Percentiles rank a stretch among this genome's conserved stretches.
These are phyloP conservation scores for Verticillium tricorpus DNA, from an alignment of 2,329 filamentous ascomycete species.

Conservation along the genomic window DNA sequence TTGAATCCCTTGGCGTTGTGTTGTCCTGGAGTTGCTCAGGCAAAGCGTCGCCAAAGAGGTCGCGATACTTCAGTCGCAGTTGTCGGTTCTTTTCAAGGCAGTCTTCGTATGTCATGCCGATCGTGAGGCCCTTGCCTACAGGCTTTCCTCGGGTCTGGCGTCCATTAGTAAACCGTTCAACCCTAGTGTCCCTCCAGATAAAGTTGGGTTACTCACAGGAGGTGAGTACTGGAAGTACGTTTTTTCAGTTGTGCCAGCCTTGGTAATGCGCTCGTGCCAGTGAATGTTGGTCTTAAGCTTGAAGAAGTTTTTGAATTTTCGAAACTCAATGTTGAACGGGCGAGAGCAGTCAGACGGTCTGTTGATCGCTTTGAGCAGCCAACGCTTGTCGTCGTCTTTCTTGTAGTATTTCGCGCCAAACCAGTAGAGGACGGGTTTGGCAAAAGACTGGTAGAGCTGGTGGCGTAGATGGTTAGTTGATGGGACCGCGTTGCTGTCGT, in stretches of 20 bases:
- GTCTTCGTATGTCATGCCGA: slow-evolving; percentile 1
- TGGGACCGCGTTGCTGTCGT: neutral
- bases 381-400: slow-evolving; percentile 23
- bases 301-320: slow-evolving; percentile 54
- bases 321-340: slow-evolving; percentile 38
- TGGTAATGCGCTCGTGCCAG: slow-evolving; percentile 52
- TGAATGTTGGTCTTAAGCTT: slow-evolving; percentile 48
- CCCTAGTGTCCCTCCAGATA: neutral
- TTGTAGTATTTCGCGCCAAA: slow-evolving; percentile 49
- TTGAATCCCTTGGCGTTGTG: neutral
- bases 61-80: slow-evolving; percentile 2
- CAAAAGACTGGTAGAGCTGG: slow-evolving; percentile 66
- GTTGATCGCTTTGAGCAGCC: slow-evolving; percentile 14
- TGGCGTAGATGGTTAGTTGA: neutral
- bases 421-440: slow-evolving; percentile 55
- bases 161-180: neutral
- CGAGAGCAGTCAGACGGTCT: slow-evolving; percentile 33
- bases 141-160: slow-evolving; percentile 10
- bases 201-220: slow-evolving; percentile 32
- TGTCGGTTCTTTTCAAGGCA: slow-evolving; percentile 4
- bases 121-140: slow-evolving; percentile 3
- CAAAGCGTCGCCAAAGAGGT: slow-evolving; percentile 9
- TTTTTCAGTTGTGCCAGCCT: slow-evolving; percentile 23
- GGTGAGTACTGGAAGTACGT: slow-evolving; percentile 39
- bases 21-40: neutral